These are phyloP conservation scores for Podospora didyma DNA, from an alignment of 495 filamentous ascomycete species.

Conservation along the genomic window DNA sequence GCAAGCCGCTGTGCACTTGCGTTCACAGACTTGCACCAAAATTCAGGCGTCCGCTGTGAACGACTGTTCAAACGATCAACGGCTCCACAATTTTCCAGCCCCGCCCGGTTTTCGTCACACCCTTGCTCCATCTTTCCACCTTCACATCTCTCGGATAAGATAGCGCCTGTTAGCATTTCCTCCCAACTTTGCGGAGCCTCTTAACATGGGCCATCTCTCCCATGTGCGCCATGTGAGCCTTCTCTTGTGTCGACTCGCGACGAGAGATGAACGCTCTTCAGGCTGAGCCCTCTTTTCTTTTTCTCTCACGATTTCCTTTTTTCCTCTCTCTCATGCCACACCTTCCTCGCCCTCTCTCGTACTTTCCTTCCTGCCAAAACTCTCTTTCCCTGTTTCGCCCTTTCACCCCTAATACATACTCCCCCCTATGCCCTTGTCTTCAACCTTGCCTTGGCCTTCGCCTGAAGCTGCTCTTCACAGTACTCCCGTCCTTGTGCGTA, in stretches of 20 bases:
- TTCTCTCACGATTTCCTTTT: background rate
- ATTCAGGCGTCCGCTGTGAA: background rate
- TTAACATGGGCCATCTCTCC: background rate
- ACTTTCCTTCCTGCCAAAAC: background rate
- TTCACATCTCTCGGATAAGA: constrained; percentile 8
- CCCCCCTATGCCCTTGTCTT: background rate
- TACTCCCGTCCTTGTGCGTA: no score
- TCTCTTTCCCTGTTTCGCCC: background rate
- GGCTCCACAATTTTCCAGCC: constrained; percentile 17
- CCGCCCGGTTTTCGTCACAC: background rate
- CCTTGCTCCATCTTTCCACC: background rate
- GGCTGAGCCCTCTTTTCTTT: background rate
- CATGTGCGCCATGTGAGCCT: background rate
- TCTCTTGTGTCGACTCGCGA: background rate
- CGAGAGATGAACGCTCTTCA: no score
- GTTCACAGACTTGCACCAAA: background rate
- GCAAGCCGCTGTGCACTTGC: background rate
- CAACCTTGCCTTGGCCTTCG: no score
- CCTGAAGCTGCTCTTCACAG: no score
- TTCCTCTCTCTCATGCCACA: background rate
- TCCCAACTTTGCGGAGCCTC: background rate
- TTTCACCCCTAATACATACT: background rate
- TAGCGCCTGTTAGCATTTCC: constrained; percentile 17
- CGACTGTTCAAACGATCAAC: background rate
- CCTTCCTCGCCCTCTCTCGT: background rate